phyloP scores from a whole-genome alignment of 805 yeast species.

The Yueomyces sp. region DNA sequence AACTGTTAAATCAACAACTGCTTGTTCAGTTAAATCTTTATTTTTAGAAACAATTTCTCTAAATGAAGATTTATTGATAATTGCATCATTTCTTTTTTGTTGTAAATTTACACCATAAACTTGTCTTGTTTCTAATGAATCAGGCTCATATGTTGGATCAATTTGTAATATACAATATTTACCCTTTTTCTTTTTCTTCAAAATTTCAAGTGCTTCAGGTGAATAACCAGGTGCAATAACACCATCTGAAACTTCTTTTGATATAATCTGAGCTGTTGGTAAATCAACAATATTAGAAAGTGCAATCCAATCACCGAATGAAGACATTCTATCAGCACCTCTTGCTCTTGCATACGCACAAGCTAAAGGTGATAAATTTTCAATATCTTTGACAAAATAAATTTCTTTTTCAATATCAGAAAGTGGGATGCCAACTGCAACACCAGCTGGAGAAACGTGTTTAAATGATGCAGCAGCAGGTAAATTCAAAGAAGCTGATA shows the following conservation, averaged over 20 bases:
- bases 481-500: slow-evolving; percentile 81
- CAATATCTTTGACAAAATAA: slow-evolving; percentile 90
- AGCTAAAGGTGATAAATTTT: slow-evolving; percentile 91
- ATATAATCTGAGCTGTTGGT: slow-evolving; percentile 92
- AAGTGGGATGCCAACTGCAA: slow-evolving; percentile 91
- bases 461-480: slow-evolving; percentile 99
- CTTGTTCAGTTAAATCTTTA: slow-evolving; percentile 83
- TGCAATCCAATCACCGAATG: slow-evolving; percentile 97
- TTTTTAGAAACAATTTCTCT: slow-evolving; percentile 82
- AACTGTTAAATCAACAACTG: slow-evolving; percentile 83
- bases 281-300: slow-evolving; percentile 90
- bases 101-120: slow-evolving; percentile 92
- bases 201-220: slow-evolving; percentile 80
- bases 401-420: slow-evolving; percentile 84
- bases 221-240: slow-evolving; percentile 96
- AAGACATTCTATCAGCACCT: slow-evolving; percentile 99
- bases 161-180: slow-evolving; percentile 94
- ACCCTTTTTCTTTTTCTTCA: slow-evolving; percentile 90
- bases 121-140: slow-evolving; percentile 72
- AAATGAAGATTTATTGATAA: slow-evolving; percentile 80
- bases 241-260: slow-evolving; percentile 97
- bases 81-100: slow-evolving; percentile 97
- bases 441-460: slow-evolving; percentile 99
- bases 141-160: slow-evolving; percentile 88
- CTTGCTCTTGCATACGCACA: slow-evolving; percentile 98